Conservation (phyloP, 306 rosid genomes). For the Malus sylvestris region DNA sequence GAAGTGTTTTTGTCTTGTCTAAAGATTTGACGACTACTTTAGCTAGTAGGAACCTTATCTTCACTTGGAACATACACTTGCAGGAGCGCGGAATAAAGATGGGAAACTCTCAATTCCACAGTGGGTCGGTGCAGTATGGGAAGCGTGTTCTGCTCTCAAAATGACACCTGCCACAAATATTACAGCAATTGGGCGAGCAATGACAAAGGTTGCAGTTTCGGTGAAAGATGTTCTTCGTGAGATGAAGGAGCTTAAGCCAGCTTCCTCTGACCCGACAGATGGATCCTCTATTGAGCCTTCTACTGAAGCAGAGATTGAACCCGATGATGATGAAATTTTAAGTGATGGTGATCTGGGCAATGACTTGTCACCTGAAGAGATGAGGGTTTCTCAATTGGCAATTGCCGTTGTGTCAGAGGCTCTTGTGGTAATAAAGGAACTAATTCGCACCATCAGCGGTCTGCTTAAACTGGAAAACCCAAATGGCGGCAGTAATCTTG, state of each 20-base stretch:
- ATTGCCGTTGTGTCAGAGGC: slow-evolving; percentile 47
- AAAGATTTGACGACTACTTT: neutral
- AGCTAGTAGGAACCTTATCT: slow-evolving; percentile 3
- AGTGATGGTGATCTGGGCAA: slow-evolving; percentile 69
- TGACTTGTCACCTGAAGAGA: slow-evolving; percentile 82
- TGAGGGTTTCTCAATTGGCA: slow-evolving; percentile 61
- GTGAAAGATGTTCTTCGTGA: slow-evolving; percentile 91
- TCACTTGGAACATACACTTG: slow-evolving; percentile 22
- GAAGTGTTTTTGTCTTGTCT: neutral
- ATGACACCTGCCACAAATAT: slow-evolving; percentile 74
- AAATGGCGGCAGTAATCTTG: slow-evolving; percentile 36
- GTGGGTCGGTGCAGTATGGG: slow-evolving; percentile 82
- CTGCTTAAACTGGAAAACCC: slow-evolving; percentile 63
- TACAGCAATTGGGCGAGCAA: slow-evolving; percentile 74
- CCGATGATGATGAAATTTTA: slow-evolving; percentile 30
- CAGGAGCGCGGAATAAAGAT: slow-evolving; percentile 49
- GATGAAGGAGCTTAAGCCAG: slow-evolving; percentile 83
- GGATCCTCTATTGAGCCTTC: slow-evolving; percentile 21
- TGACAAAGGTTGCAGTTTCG: slow-evolving; percentile 77
- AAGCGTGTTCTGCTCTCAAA: slow-evolving; percentile 71
- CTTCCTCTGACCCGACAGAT: slow-evolving; percentile 31
- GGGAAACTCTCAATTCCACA: slow-evolving; percentile 47
- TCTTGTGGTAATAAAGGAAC: slow-evolving; percentile 56
- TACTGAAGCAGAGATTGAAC: slow-evolving; percentile 19
- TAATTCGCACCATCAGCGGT: slow-evolving; percentile 67